Conservation (phyloP, 2,329 filamentous ascomycete genomes). For the Delphinella strobiligena region DNA sequence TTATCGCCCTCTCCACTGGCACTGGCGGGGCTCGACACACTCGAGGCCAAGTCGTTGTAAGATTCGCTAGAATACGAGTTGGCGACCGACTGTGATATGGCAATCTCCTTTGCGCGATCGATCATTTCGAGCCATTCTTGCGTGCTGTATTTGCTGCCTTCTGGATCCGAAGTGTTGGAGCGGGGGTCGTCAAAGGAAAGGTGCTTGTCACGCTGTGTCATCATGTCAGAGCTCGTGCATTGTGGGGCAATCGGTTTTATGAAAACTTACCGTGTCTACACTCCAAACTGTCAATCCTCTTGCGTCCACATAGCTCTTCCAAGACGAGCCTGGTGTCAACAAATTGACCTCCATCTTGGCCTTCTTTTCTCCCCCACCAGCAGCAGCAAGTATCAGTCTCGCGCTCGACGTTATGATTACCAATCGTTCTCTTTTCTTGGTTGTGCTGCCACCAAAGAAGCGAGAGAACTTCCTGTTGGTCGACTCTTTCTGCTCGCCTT, state of each 20-base stretch:
- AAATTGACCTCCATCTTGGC: constrained; percentile 87
- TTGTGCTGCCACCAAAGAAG: constrained; percentile 83
- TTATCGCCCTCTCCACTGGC: constrained; percentile 51
- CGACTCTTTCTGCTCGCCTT: constrained; percentile 50
- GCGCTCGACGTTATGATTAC: constrained; percentile 93
- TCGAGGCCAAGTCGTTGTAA: constrained; percentile 33
- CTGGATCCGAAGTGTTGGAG: constrained; percentile 50
- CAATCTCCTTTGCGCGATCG: constrained; percentile 76
- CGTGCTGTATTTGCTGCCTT: constrained; percentile 54
- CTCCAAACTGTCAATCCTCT: constrained; percentile 83
- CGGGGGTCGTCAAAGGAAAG: constrained; percentile 93
- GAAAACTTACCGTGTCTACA: constrained; percentile 83
- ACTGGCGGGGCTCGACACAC: constrained; percentile 64
- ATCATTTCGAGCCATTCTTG: constrained; percentile 89
- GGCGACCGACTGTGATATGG: constrained; percentile 56
- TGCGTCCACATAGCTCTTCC: constrained; percentile 69
- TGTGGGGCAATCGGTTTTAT: too few species aligned
- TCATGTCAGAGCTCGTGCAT: too few species aligned
- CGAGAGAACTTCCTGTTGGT: constrained; percentile 71
- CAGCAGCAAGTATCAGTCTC: constrained; percentile 77
- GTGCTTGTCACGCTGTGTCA: constrained; percentile 64
- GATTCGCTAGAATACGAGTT: constrained; percentile 51
- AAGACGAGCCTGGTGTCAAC: constrained; percentile 60
- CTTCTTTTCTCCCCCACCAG: constrained; percentile 91
- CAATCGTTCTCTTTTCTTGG: constrained; percentile 83